A percentile compares a stretch with the other conserved stretches of the same genome.
phyloP scores from a whole-genome alignment of 192 early-diverging fungal genomes.

The Piromyces finnis region DNA sequence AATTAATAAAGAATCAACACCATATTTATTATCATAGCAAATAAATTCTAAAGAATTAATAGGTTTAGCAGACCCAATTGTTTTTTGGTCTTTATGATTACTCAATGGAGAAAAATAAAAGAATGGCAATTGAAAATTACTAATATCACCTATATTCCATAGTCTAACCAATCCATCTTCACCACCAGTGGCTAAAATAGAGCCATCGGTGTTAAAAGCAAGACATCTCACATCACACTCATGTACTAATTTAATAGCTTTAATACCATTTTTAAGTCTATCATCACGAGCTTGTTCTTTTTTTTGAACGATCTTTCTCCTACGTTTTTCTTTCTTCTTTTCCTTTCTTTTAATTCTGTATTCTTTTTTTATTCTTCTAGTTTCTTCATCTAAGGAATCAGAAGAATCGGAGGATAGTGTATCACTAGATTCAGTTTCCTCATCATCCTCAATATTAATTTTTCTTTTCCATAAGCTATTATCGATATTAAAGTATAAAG shows the following conservation, averaged over 20 bases:
- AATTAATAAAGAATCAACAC: background rate
- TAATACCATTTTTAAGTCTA: background rate
- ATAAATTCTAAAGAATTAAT: background rate
- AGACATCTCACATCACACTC: background rate
- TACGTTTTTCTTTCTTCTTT: background rate
- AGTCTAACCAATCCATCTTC: background rate
- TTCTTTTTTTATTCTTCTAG: background rate
- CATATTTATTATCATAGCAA: background rate
- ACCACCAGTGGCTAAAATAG: background rate
- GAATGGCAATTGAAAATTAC: background rate
- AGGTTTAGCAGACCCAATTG: background rate
- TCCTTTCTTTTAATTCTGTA: background rate
- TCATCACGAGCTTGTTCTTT: background rate
- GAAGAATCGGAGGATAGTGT: background rate
- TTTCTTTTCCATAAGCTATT: background rate
- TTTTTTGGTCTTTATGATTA: background rate
- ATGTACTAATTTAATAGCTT: background rate
- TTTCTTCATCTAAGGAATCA: background rate
- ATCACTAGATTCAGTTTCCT: background rate
- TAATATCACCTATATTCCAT: background rate
- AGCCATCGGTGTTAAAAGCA: background rate
- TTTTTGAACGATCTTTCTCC: background rate
- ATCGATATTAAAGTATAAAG: background rate
- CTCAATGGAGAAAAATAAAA: background rate
- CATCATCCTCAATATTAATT: background rate